Conservation (phyloP, 768 basidiomycete genomes). For the Cystoderma amianthinum region DNA sequence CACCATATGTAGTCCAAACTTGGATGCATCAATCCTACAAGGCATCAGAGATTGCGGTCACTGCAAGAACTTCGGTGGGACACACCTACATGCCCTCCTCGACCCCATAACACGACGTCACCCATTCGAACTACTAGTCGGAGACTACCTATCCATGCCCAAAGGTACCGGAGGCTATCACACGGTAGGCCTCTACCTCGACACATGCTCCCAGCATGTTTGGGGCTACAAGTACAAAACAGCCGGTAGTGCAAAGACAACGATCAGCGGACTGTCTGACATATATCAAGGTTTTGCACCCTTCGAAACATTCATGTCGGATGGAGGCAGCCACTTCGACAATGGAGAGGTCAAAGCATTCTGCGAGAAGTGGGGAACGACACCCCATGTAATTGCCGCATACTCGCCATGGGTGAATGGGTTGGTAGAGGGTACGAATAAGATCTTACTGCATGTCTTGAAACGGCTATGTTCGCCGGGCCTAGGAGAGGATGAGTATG, state of each 20-base stretch:
- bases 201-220: slow-evolving; percentile 18
- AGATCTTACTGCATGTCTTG: slow-evolving; percentile 10
- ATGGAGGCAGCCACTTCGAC: slow-evolving; percentile 28
- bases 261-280: slow-evolving; percentile 7
- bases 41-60: slow-evolving; percentile 16
- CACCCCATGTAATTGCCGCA: slow-evolving; percentile 14
- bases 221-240: slow-evolving; percentile 22
- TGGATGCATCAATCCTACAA: slow-evolving; percentile 16
- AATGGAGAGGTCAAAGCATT: slow-evolving; percentile 18
- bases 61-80: too few relatives aligned
- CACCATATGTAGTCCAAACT: slow-evolving; percentile 14
- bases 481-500: too few relatives aligned
- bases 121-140: slow-evolving; percentile 29
- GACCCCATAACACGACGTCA: slow-evolving; percentile 25
- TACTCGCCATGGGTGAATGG: too few relatives aligned
- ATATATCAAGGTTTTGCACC: slow-evolving; percentile 15
- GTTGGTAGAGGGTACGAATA: too few relatives aligned
- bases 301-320: slow-evolving; percentile 26
- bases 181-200: too few relatives aligned
- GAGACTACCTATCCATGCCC: slow-evolving; percentile 25
- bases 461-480: slow-evolving; percentile 23
- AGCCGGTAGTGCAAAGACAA: slow-evolving; percentile 17
- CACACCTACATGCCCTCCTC: slow-evolving; percentile 25
- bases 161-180: slow-evolving; percentile 24
- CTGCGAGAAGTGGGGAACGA: slow-evolving; percentile 14